Conservation (phyloP, 1,284 basidiomycete species). For the Tetrapyrgos nigripes region DNA sequence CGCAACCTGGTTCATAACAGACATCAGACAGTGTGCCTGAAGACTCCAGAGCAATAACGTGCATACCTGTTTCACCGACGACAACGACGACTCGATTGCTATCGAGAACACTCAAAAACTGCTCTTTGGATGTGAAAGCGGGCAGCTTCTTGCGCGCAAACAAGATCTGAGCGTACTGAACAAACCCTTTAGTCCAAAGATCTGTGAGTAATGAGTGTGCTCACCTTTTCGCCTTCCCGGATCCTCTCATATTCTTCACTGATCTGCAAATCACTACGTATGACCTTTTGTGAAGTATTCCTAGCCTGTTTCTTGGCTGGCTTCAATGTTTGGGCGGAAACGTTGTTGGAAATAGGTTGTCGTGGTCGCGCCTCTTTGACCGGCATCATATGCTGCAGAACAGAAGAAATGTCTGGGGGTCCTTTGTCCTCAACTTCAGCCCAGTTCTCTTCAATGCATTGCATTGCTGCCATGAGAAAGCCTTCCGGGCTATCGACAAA, state of each 20-base stretch:
- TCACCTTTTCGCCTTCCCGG: conserved; percentile 49
- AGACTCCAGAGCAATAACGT: neutral
- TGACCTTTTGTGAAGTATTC: conserved; percentile 36
- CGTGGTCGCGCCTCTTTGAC: conserved; percentile 12
- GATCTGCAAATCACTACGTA: conserved; percentile 58
- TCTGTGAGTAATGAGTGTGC: neutral
- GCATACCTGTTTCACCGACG: conserved; percentile 80
- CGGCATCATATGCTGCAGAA: conserved; percentile 70
- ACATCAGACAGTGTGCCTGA: conserved; percentile 6
- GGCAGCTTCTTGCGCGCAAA: conserved; percentile 71
- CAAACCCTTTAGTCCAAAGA: no score
- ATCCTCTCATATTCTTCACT: conserved; percentile 59
- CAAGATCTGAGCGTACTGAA: conserved; percentile 64
- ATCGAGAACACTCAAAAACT: conserved; percentile 69
- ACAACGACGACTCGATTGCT: conserved; percentile 79
- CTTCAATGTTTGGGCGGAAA: neutral
- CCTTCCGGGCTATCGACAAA: conserved; percentile 74
- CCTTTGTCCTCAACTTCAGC: conserved; percentile 68
- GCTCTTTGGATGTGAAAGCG: conserved; percentile 70
- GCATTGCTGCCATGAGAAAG: conserved; percentile 78
- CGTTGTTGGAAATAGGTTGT: conserved; percentile 11
- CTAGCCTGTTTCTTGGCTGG: neutral
- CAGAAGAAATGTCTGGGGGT: conserved; percentile 73
- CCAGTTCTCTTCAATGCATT: conserved; percentile 77
- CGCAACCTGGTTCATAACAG: conserved; percentile 83